Conservation (phyloP, 768 basidiomycete genomes). For the Tylopilus sp. region DNA sequence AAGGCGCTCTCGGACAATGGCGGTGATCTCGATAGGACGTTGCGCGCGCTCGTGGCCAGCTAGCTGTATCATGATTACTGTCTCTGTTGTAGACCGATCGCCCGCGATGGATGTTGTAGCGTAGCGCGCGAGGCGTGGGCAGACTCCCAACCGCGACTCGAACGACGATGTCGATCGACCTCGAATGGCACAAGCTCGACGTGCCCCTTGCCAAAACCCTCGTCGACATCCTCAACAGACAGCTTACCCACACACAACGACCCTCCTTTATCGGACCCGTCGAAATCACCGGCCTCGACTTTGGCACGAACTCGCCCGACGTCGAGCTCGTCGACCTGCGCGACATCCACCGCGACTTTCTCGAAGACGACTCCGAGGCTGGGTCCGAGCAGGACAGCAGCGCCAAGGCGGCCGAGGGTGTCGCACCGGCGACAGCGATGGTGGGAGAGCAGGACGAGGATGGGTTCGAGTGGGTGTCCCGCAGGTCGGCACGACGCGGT, state of each 20-base stretch:
- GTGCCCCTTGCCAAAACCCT: slow-evolving; percentile 63
- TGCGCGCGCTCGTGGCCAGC: slow-evolving; percentile 26
- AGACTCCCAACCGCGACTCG: not conserved
- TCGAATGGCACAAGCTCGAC: slow-evolving; percentile 89
- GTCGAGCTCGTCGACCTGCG: slow-evolving; percentile 88
- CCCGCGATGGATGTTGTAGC: not conserved
- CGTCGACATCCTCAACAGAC: slow-evolving; percentile 73
- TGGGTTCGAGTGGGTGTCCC: slow-evolving; percentile 79
- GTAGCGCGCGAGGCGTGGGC: not conserved
- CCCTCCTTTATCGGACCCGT: slow-evolving; percentile 96
- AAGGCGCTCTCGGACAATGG: slow-evolving; percentile 28
- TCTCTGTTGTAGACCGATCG: not conserved
- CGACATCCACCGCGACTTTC: slow-evolving; percentile 93
- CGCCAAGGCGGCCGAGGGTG: slow-evolving; percentile 48
- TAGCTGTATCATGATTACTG: slow-evolving; percentile 9
- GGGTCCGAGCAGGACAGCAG: slow-evolving; percentile 34
- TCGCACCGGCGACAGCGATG: slow-evolving; percentile 16
- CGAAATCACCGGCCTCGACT: slow-evolving; percentile 79
- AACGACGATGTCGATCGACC: slow-evolving; percentile 81
- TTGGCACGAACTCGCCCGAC: slow-evolving; percentile 80
- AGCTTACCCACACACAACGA: slow-evolving; percentile 64
- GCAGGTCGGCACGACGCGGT: slow-evolving; percentile 54
- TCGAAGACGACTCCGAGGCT: slow-evolving; percentile 60
- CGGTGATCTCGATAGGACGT: slow-evolving; percentile 27
- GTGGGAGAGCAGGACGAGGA: slow-evolving; percentile 61